Conservation (phyloP, 768 basidiomycete species). For the Russula vinacea region DNA sequence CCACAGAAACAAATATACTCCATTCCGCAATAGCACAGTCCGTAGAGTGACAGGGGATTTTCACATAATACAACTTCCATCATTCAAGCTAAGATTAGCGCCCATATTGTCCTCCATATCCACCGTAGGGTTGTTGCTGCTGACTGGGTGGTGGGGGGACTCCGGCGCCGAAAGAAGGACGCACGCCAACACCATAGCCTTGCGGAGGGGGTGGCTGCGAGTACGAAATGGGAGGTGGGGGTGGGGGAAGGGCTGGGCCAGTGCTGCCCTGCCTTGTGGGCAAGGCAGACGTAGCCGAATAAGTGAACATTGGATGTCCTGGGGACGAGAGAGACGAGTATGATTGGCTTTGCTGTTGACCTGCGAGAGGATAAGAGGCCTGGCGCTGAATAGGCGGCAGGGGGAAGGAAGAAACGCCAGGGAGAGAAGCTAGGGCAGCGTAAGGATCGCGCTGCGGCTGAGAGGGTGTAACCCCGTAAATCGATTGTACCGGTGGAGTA, state of each 20-base stretch:
- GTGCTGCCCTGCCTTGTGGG: slow-evolving; percentile 26
- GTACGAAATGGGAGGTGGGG: slow-evolving; percentile 34
- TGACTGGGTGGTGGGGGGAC: slow-evolving; percentile 33
- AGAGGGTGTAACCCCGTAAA: slow-evolving; percentile 28
- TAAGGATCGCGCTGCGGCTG: slow-evolving; percentile 34
- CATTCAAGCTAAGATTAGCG: slow-evolving; percentile 30
- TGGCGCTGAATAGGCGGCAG: slow-evolving; percentile 33
- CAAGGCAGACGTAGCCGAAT: slow-evolving; percentile 8
- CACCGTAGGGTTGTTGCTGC: slow-evolving; percentile 36
- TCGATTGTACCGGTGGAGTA: slow-evolving; percentile 13
- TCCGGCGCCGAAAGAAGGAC: slow-evolving; percentile 11
- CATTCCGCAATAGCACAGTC: slow-evolving; percentile 12
- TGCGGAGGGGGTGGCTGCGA: slow-evolving; percentile 32
- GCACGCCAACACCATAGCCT: slow-evolving; percentile 16
- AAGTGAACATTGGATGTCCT: slow-evolving; percentile 17
- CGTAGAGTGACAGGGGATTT: slow-evolving; percentile 1
- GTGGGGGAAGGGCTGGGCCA: slow-evolving; percentile 33
- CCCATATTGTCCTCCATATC: slow-evolving; percentile 35
- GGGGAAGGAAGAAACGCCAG: slow-evolving; percentile 24
- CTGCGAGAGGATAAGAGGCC: slow-evolving; percentile 30
- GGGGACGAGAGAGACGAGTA: slow-evolving; percentile 31
- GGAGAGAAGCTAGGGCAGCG: slow-evolving; percentile 23
- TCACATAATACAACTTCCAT: slow-evolving; percentile 20
- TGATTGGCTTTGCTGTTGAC: slow-evolving; percentile 19
- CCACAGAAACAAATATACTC: slow-evolving; percentile 7